Evolutionary conservation across 2,329 filamentous ascomycete genomes (phyloP), one percentile per base, ranked within the genome.

Genomic region (Colletotrichum tabaci): DNA sequence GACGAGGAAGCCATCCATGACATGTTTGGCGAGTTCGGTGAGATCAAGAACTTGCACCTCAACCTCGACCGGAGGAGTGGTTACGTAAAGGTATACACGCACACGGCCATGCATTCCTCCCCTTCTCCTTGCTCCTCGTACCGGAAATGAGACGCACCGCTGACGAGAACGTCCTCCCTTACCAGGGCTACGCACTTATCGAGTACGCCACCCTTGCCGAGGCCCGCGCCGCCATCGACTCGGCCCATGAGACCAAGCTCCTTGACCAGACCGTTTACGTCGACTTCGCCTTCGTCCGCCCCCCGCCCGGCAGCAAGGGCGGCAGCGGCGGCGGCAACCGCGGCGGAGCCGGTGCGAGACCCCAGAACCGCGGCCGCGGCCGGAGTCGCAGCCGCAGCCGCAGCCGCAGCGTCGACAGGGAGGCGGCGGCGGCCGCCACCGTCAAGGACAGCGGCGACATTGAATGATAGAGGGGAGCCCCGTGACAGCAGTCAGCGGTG

Each of bases 11-110:
- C 93, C 56, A 81, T 96, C 67, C 92, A 93, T 77, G 94, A 96
- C 80, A 88, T 91, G 81, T 96, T 96, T 80, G 92, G 90, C 77
- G 94, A 96, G 77, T 96, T 89, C 79, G 94, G 94, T 76, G 93
- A 96, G 83, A 94, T 96, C 78, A 95, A 95, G 87, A 96, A 96
- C 79, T 80, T 96, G 79, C 94, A 96, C 79, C 83, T 96, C 79
- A 96, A 96, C 79, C 84, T 96, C 74, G 94, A 96, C 80, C 87
- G 94, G 65, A 87, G 94, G 77, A 96, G 92, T 73, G 94, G 94
- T 79, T 96, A 96, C 78, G 94, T 96, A 76, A 96, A 96, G 92
- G 94, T 93, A 49, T 30, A 73, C 46, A 57, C 42, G 4, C 9
- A 2, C 30, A 4, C n/a, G 9, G 42, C 13, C n/a, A 9, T 9